Evolutionary conservation across 2,329 filamentous ascomycete genomes (phyloP).

Genomic region (Leptographium flavum): DNA sequence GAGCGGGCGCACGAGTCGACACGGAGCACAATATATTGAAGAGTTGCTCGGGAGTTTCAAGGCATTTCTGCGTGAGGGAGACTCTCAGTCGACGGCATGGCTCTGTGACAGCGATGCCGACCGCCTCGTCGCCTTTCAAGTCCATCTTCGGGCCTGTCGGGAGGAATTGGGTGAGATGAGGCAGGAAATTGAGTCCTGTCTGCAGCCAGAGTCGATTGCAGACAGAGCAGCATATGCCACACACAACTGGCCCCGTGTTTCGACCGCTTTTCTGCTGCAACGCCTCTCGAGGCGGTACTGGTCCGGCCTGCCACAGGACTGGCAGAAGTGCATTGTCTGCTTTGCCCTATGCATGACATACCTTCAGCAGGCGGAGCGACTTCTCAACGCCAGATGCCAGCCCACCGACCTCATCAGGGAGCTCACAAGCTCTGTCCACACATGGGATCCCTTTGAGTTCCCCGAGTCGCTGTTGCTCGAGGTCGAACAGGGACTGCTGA

Average conservation of each 20-base stretch:
- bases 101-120: not conserved
- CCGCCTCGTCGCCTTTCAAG: not conserved
- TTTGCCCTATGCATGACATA: not conserved
- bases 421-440: not conserved
- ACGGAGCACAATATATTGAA: not conserved
- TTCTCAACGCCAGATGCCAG: not conserved
- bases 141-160: not conserved
- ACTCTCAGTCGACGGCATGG: not conserved
- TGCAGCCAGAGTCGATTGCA: not conserved
- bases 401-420: not conserved
- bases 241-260: not conserved
- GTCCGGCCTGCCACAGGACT: not conserved
- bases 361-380: not conserved
- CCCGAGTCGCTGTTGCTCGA: constrained; percentile 53
- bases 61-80: not conserved
- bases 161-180: not conserved
- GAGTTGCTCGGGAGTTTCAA: not conserved
- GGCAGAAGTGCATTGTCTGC: not conserved
- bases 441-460: constrained; percentile 33
- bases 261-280: not conserved
- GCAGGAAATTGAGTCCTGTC: not conserved
- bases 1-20: not conserved
- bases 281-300: not conserved
- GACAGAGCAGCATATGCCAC: not conserved
- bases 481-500: constrained; percentile 45